Evolutionary conservation across 345 rosid species (phyloP).

Genomic region (Clausena lansium): DNA sequence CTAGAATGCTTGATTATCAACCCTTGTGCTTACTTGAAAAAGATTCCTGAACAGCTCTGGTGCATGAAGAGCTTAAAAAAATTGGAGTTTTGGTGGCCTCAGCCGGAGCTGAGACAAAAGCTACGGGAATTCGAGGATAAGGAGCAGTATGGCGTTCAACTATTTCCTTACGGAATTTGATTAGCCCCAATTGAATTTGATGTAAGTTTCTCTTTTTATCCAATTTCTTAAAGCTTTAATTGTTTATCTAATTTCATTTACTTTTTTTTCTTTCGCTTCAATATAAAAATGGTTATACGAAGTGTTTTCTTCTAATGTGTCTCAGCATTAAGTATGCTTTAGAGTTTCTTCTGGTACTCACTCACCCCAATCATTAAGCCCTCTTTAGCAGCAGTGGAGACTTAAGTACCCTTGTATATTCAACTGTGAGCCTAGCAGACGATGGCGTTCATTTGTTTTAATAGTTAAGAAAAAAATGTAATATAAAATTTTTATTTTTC

Average conservation of each 20-base stretch:
- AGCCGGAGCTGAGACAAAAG: not conserved
- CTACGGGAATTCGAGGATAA: not conserved
- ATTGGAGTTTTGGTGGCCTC: constrained; percentile 1
- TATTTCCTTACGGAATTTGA: not conserved
- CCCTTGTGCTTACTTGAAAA: not conserved
- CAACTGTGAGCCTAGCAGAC: too few relatives aligned
- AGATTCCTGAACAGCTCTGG: not conserved
- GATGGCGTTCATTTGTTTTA: not conserved
- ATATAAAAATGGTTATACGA: too few relatives aligned
- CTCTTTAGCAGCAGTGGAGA: too few relatives aligned
- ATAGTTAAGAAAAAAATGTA: not conserved
- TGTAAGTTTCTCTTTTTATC: too few relatives aligned
- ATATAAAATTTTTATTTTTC: not conserved
- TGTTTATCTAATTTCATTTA: not conserved
- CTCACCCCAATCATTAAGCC: too few relatives aligned
- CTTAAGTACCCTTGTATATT: too few relatives aligned
- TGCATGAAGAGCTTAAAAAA: not conserved
- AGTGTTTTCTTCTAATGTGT: too few relatives aligned
- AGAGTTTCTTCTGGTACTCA: too few relatives aligned
- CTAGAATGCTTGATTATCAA: not conserved
- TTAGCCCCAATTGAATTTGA: too few relatives aligned
- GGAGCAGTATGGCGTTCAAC: not conserved
- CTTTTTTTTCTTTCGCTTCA: not conserved
- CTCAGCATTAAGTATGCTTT: too few relatives aligned
- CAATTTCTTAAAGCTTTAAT: too few relatives aligned